Conservation (phyloP, 495 filamentous ascomycete genomes). For the Penicillium verhagenii region DNA sequence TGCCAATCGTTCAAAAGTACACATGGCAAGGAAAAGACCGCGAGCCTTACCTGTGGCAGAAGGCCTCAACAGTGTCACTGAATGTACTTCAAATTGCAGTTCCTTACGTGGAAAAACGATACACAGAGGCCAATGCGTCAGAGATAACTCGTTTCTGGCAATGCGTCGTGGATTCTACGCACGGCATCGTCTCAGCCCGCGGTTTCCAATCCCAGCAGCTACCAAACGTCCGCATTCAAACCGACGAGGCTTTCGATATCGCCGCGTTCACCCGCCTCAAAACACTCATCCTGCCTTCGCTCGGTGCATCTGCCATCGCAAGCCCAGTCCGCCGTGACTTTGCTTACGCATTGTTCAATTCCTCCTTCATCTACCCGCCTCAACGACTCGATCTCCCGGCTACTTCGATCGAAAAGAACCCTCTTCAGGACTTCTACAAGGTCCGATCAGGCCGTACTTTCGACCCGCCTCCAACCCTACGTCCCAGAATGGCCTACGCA, state of each 20-base stretch:
- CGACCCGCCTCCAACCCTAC: constrained; percentile 59
- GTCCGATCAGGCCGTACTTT: constrained; percentile 69
- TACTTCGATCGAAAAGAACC: constrained; percentile 45
- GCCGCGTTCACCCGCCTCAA: constrained; percentile 65
- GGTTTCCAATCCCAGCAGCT: constrained; percentile 33
- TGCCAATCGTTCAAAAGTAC: constrained; percentile 75
- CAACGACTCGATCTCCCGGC: constrained; percentile 61
- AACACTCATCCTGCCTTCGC: constrained; percentile 67
- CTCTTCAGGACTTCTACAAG: constrained; percentile 62
- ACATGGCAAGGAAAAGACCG: constrained; percentile 57
- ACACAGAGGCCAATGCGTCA: constrained; percentile 26
- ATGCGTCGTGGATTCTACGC: constrained; percentile 35
- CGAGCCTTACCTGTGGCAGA: constrained; percentile 71
- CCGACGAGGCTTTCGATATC: constrained; percentile 75
- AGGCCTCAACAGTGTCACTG: constrained; percentile 68
- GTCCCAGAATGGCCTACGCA: constrained; percentile 72
- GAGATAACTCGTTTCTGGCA: constrained; percentile 43
- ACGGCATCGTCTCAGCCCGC: constrained; percentile 42
- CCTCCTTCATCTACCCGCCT: constrained; percentile 75
- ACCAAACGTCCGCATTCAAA: constrained; percentile 23
- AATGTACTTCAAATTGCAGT: constrained; percentile 67
- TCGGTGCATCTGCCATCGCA: constrained; percentile 63
- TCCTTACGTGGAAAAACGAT: constrained; percentile 56
- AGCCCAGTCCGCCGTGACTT: constrained; percentile 70
- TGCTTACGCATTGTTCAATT: constrained; percentile 72